Base-by-base conservation (phyloP, 441 rosid genomes). In the Pelargonium fulgidum region DNA sequence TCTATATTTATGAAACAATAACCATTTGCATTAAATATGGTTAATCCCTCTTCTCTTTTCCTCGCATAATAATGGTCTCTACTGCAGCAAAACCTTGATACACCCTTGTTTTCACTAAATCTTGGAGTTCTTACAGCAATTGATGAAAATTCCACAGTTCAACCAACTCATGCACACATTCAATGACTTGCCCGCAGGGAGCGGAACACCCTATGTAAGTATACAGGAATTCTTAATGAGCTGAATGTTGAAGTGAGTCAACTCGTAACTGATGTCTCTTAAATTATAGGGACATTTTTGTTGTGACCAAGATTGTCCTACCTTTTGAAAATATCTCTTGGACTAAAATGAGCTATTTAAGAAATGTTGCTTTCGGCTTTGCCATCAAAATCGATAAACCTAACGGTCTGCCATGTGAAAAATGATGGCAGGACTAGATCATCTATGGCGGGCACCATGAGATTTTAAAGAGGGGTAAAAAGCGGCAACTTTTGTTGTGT, bases 61-160 rank as follows among this genome's bases (percentile, higher is more conserved):
- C 72, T 68, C 48, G 56, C 65, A 36, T 47, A 29, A 68, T 64
- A 71, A 76, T 62, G 54, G 50, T 74, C 54, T 64, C 29, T 8
- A 41, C 9, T 78, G 80, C 86, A 94, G 99, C 26, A 98, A 90
- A 72, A 89, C 99, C n/a, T 76, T 96, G 96, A 87, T 89, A 76
- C 94, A 98, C 17, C 99, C 99, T 64, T 92, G 98, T 64, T 94
- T 94, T 77, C 78, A 85, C 39, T 75, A 69, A 3, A 89, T 94
- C 68, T 90, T 94, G 99, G 99, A 92, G 12, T 77, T 87, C 64
- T 80, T 94, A 77, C 87, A 75, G 81, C 81, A 83, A 17, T 79
- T 94, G 89, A 90, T 89, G 87, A 85, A 79, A 70, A 85, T 54
- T 82, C 87, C 2, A 81, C 82, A 5, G 84, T 93, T 65, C 87